Percentiles rank a stretch among this genome's conserved stretches.
These are phyloP conservation scores for Pyronema domesticum DNA, from an alignment of 495 filamentous ascomycete species.

Conservation along the genomic window DNA sequence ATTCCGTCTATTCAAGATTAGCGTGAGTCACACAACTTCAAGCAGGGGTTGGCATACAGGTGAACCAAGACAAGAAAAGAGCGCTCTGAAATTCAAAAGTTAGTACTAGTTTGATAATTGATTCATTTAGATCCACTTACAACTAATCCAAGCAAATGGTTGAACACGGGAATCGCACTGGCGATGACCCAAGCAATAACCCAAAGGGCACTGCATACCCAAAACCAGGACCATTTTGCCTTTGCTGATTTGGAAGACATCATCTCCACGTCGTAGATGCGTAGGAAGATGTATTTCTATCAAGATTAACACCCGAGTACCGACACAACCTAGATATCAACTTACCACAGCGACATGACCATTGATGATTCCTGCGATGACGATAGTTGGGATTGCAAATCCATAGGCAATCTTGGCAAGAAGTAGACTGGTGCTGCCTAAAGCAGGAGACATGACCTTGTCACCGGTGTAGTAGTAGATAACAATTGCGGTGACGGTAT, in stretches of 20 bases:
- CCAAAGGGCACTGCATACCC: conserved; percentile 41
- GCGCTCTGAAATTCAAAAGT: conserved; percentile 37
- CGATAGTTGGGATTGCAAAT: conserved; percentile 56
- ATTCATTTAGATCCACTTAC: conserved; percentile 29
- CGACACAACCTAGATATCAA: background rate
- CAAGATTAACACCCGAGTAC: too few relatives aligned
- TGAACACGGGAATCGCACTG: conserved; percentile 55
- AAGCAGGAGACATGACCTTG: conserved; percentile 48
- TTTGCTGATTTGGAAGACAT: conserved; percentile 7
- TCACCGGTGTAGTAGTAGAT: conserved; percentile 60
- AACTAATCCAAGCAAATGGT: conserved; percentile 40
- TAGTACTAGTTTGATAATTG: conserved; percentile 29
- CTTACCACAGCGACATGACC: conserved; percentile 34
- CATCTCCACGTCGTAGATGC: conserved; percentile 33
- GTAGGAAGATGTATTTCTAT: conserved; percentile 46
- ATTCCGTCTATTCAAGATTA: conserved; percentile 31
- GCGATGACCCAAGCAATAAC: conserved; percentile 54
- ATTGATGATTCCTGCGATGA: conserved; percentile 56
- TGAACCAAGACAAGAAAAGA: conserved; percentile 46
- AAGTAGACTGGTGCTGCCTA: conserved; percentile 41
- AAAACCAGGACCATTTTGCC: conserved; percentile 34
- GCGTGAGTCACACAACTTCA: background rate
- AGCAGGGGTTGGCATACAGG: conserved; percentile 21
- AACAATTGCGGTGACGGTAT: conserved; percentile 46
- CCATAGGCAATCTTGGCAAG: conserved; percentile 62